phyloP scores from a whole-genome alignment of 768 basidiomycete genomes.

The Thelephora aurantiotincta region DNA sequence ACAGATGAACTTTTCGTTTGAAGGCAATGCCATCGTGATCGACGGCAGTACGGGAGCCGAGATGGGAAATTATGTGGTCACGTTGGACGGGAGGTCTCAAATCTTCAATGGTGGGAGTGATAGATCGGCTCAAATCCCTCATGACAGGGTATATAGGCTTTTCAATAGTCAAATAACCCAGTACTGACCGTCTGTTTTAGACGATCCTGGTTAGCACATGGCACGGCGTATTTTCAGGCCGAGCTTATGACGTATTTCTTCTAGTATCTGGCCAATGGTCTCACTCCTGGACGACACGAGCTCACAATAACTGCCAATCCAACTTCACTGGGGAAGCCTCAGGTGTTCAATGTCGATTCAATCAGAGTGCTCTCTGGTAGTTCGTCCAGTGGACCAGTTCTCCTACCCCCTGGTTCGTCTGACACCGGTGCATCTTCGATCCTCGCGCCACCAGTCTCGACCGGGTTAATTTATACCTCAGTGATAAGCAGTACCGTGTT shows the following conservation, averaged over 20 bases:
- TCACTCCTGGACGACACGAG: conserved; percentile 25
- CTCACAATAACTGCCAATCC: conserved; percentile 23
- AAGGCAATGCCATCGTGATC: conserved; percentile 37
- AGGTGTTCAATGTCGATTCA: conserved; percentile 31
- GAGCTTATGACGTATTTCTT: neutral
- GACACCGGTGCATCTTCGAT: too few relatives aligned
- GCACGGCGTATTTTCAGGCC: neutral
- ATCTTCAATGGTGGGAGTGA: conserved; percentile 22
- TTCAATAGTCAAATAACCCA: neutral
- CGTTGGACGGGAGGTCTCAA: conserved; percentile 25
- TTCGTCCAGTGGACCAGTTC: too few relatives aligned
- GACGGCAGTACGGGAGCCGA: conserved; percentile 40
- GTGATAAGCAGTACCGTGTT: too few relatives aligned
- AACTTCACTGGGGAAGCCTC: conserved; percentile 15
- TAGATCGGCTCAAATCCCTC: conserved; percentile 20
- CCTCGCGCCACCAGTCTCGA: too few relatives aligned
- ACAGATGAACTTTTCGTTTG: conserved; percentile 28
- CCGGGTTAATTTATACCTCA: too few relatives aligned
- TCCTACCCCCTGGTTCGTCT: too few relatives aligned
- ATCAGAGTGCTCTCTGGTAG: conserved; percentile 18
- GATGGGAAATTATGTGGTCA: conserved; percentile 31
- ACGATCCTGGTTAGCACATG: conserved; percentile 12
- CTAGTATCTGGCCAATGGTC: conserved; percentile 28
- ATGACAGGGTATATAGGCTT: conserved; percentile 15
- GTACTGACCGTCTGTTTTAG: conserved; percentile 5